Evolutionary conservation across 2,329 filamentous ascomycete genomes (phyloP), one percentile per base, ranked within the genome.

Genomic region (Claviceps sp.): DNA sequence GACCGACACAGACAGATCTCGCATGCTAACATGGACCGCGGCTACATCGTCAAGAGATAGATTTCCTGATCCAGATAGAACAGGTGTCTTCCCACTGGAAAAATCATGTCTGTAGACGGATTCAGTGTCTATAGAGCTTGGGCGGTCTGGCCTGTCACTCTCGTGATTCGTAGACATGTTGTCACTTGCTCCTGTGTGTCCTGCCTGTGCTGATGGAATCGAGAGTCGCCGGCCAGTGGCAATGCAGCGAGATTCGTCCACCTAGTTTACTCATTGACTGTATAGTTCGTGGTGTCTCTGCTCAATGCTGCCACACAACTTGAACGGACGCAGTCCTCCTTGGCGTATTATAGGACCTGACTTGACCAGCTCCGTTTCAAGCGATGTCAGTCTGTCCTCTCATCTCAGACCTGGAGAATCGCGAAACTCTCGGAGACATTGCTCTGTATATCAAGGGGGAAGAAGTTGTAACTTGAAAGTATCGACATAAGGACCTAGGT

Each of bases 1-100:
- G 18, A 84, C 77, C 1, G 70, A 73, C 7, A 84, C 76, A 1
- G 70, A 68, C 3, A 82, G 68, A 56, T 73, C 66, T 42, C 77
- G 74, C 24, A 82, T 72, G 50, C 72, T 71, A 20, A 82, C 71
- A 42, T 74, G 64, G 6, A 81, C 77, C 1, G 75, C 68, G 24
- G 77, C 69, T n/a, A 82, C 78, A 63, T 76, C 77, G 55, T 71
- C 69, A 1, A 75, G 65, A 8, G 70, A 73, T 22, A 74, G 60
- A 37, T 66, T 63, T 16, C 64, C 66, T 1, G 63, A 67, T 24
- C 63, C 64, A 1, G 64, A 64, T 4, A 67, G 51, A 1, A 66
- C 65, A 41, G 65, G 54, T 4, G 62, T 60, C 1, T 50, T 56
- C 1, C 54, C 51, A 3, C 57, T 57, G 7, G 54, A 20, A 8